Evolutionary conservation across 805 yeast genomes (phyloP).

Genomic region (Candida argentea): DNA sequence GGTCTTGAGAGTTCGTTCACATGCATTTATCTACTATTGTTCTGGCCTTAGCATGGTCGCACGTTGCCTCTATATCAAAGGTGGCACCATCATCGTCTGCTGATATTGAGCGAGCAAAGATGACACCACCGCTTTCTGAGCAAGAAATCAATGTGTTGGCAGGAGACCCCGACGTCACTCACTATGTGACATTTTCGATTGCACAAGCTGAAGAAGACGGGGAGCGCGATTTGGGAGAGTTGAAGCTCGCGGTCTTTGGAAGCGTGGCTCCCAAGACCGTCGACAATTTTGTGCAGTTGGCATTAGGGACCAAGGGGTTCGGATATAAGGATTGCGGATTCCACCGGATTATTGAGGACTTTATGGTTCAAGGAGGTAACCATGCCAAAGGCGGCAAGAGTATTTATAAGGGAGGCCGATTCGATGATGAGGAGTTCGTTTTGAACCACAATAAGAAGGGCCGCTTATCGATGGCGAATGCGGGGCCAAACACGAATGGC

Average conservation of each 20-base stretch:
- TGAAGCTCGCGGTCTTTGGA: constrained; percentile 58
- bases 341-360: constrained; percentile 26
- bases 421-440: constrained; percentile 14
- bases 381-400: constrained; percentile 13
- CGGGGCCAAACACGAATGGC: constrained; percentile 15
- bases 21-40: constrained; percentile 2
- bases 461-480: constrained; percentile 17
- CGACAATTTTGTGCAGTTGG: constrained; percentile 21
- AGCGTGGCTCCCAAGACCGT: constrained; percentile 45
- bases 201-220: constrained; percentile 7
- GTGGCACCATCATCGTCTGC: too few species aligned
- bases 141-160: constrained; percentile 12
- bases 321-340: constrained; percentile 14
- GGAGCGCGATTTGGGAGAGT: constrained; percentile 22
- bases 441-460: constrained; percentile 15
- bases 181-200: constrained; percentile 33
- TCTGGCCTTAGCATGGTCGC: background rate
- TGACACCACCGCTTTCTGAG: constrained; percentile 6
- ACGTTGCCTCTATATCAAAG: background rate
- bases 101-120: constrained; percentile 1
- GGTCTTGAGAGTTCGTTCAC: background rate
- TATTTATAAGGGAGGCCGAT: constrained; percentile 6
- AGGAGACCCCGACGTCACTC: constrained; percentile 42
- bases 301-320: constrained; percentile 18
- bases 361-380: constrained; percentile 33